Percentiles rank a stretch among this genome's conserved stretches.
Conservation (phyloP, 1,139 yeast genomes). For the Saccharomyces hybrid region DNA sequence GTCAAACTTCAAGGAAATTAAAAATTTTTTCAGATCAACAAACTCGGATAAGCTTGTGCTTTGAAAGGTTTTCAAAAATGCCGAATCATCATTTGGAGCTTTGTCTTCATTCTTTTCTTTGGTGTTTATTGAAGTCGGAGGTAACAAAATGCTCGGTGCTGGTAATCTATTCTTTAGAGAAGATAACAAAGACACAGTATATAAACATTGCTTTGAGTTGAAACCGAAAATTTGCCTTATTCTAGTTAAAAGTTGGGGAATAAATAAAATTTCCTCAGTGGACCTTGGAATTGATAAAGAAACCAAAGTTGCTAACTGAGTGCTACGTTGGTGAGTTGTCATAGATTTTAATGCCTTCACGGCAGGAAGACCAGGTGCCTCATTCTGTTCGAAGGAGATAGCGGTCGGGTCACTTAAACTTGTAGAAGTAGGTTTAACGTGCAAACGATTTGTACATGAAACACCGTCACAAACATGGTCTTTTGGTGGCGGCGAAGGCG, state of each 20-base stretch:
- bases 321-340: conserved; percentile 41
- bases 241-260: conserved; percentile 62
- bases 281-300: conserved; percentile 70
- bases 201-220: conserved; percentile 56
- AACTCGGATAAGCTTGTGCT: conserved; percentile 24
- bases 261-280: conserved; percentile 67
- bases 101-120: conserved; percentile 29
- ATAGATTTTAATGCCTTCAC: conserved; percentile 44
- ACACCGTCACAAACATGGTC: conserved; percentile 48
- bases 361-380: conserved; percentile 77
- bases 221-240: conserved; percentile 65
- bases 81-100: conserved; percentile 1
- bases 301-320: conserved; percentile 56
- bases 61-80: conserved; percentile 11
- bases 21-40: conserved; percentile 22
- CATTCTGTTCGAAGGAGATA: conserved; percentile 44
- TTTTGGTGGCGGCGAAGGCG: conserved; percentile 25
- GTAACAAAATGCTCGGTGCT: conserved; percentile 37
- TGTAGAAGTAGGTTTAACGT: conserved; percentile 30
- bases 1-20: conserved; percentile 20
- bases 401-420: conserved; percentile 24
- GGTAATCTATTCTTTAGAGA: conserved; percentile 53
- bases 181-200: conserved; percentile 64
- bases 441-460: conserved; percentile 47
- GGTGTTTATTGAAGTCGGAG: conserved; percentile 38